Evolutionary conservation across 1,284 basidiomycete genomes (phyloP), one percentile per base, ranked within the genome.

Genomic region (Sporisorium sorghi): DNA sequence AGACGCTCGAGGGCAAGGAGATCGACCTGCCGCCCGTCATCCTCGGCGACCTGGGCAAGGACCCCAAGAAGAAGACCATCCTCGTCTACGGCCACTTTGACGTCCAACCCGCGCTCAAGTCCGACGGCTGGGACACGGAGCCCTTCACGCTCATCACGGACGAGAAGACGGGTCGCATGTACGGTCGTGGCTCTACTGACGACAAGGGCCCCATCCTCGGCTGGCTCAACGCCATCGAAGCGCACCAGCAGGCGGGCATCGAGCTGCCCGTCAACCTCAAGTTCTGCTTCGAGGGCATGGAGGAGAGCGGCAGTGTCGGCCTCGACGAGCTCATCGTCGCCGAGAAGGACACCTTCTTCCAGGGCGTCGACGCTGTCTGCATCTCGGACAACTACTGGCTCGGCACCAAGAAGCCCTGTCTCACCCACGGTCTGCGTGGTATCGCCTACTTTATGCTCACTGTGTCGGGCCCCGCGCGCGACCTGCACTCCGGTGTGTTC

Each of bases 261-360:
- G 90, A 91, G 53, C 88, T 99, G 19, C 96, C 96, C 1, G 96
- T 99, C 57, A 99, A 99, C 86, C 86, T 99, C 77, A 90, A 91
- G 80, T 91, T 94, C 87, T 94, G 93, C 87, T 95, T 99, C 82
- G 96, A 99, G 77, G 86, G 96, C 9, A 99, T 99, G 97, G 96
- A 99, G 86, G 96, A 99, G 87, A 92, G 89, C 77, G 96, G 96
- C 8, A 93, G 92, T 46, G 93, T 94, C 80, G 94, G 94, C 7
- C 88, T 99, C 12, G 95, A 98, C 83, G 93, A 93, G 55, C 89
- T 97, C 53, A 94, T 99, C 77, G 87, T 89, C 72, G 88, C 87
- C 52, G 94, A 98, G 87, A 90, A 91, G 63, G 88, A 90, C 82
- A 88, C 89, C 32, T 97, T 91, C 89, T 97, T 99, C 85, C 88